Base-by-base conservation (phyloP, 2,329 filamentous ascomycete species). In the Trichoderma breve region DNA sequence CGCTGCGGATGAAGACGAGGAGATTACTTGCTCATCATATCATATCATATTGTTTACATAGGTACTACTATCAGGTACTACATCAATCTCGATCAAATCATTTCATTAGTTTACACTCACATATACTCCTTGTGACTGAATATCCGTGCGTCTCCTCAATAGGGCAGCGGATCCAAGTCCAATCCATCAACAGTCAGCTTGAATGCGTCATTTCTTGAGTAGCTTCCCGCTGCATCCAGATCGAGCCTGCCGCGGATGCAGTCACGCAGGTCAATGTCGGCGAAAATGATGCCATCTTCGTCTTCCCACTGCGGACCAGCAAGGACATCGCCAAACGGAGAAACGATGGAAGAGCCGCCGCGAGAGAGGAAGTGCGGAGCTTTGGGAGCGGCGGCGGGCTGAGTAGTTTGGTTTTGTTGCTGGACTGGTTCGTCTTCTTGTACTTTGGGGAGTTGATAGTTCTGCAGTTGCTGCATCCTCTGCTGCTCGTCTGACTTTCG, bases 281-380 rank as follows among this genome's bases (percentile, higher is more conserved):
- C 86, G 39, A 88, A 88, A 66, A 94, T 82, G 34, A 97, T 80
- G 0, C 89, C 88, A 4, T 89, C 85, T 70, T 91, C 82, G 73
- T 95, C 91, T 72, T 97, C 93, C 94, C 94, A 97, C 72, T 96
- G 84, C 0, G 95, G 95, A 0, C 92, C 94, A 1, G 89, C 89
- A 1, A 97, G 82, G 0, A 95, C 89, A n/a, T 95, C 88, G 0
- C 95, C 95, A 55, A 92, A 85, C 0, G 95, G 94, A 11, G 89
- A 91, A 30, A 97, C 85, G 75, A 98, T 95, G 76, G 90, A 92
- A 0, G 93, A 96, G 0, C 95, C 95, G 26, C 95, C 95, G 8
- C 91, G 87, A 14, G 86, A 93, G 15, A 91, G 79, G 77, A 89
- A 94, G 12, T 85, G 65, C 3, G 72, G 11, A 12, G 72, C 39